Evolutionary conservation across 352 stramenopile genomes (phyloP), one percentile per base, ranked within the genome.

Genomic region (Phytophthora pistaciae): DNA sequence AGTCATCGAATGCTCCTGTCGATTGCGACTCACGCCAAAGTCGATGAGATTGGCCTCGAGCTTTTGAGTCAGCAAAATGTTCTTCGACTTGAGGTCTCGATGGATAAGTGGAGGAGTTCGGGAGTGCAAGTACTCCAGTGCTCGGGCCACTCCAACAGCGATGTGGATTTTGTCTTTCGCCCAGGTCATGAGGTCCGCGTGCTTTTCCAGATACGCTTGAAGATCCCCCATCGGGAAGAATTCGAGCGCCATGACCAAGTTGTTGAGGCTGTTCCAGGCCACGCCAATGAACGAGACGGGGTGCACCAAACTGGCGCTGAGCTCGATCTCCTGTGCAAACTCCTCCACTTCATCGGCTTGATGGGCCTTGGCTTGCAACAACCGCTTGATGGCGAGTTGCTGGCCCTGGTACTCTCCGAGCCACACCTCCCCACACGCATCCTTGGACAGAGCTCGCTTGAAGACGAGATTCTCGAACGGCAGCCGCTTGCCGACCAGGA

Each of bases 21-120:
- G 64, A 3, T 18, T 44, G 48, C 60, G 64, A 49, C 42, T 66
- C n/a, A 66, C 68, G 21, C 66, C 66, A 68, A 87, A 80, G 49
- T 87, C 75, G n/a, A 74, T 79, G 1, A 88, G 61, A 46, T 88
- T 87, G n/a, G 93, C 75, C 29, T 91, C 75, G 2, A 91, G 80
- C 7, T 74, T 42, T n/a, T 62, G 80, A 21, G 91, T 87, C 44
- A 96, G 68, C 33, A 96, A 74, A 8, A 88, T 80, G 53, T 84
- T 88, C 14, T 74, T 76, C 0, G 76, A 77, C 40, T 85, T 70
- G 50, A 79, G 21, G 55, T 78, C 58, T 31, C 79, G 72, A 63
- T 79, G 57, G 23, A 75, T 75, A 25, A 79, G 48, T 25, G 65
- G 53, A 3, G 71, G 64, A 9, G 68, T 29, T 20, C 52, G 68